Conservation (phyloP, 345 rosid genomes). For the Camelina sativa region DNA sequence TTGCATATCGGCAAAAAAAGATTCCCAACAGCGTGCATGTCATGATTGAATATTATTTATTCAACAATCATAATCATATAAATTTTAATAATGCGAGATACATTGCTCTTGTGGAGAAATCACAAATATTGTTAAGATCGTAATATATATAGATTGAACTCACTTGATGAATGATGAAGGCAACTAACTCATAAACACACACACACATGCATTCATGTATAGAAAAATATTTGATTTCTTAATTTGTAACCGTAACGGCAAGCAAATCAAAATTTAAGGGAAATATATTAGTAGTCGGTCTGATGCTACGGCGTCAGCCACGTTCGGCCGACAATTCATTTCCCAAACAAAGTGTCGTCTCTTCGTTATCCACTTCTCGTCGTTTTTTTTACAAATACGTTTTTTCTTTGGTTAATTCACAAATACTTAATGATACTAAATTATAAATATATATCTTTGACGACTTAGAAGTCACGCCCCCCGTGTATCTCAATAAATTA, state of each 20-base stretch:
- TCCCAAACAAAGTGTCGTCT: slow-evolving; percentile 39
- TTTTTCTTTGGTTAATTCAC: background rate
- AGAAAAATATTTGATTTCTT: slow-evolving; percentile 14
- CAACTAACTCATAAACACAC: slow-evolving; percentile 7
- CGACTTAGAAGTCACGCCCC: slow-evolving; percentile 30
- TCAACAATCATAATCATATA: slow-evolving; percentile 7
- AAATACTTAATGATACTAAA: background rate
- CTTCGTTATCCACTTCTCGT: slow-evolving; percentile 38
- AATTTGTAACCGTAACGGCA: slow-evolving; percentile 37
- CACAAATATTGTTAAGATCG: slow-evolving; percentile 20
- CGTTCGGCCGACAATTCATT: slow-evolving; percentile 44
- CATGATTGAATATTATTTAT: slow-evolving; percentile 30
- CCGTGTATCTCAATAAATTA: background rate
- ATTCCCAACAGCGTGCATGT: slow-evolving; percentile 42
- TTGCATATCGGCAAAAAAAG: slow-evolving; percentile 33
- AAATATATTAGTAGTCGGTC: slow-evolving; percentile 42
- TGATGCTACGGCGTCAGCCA: slow-evolving; percentile 41
- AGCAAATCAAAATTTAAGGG: slow-evolving; percentile 43
- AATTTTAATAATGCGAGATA: slow-evolving; percentile 26
- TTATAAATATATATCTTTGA: background rate
- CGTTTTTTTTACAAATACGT: slow-evolving; percentile 9
- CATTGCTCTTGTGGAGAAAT: slow-evolving; percentile 34
- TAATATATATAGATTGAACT: slow-evolving; percentile 21
- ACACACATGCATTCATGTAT: slow-evolving; percentile 1
- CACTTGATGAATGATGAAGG: slow-evolving; percentile 35